phyloP scores from a whole-genome alignment of 805 yeast species.

The Blastobotrys terrestris region DNA sequence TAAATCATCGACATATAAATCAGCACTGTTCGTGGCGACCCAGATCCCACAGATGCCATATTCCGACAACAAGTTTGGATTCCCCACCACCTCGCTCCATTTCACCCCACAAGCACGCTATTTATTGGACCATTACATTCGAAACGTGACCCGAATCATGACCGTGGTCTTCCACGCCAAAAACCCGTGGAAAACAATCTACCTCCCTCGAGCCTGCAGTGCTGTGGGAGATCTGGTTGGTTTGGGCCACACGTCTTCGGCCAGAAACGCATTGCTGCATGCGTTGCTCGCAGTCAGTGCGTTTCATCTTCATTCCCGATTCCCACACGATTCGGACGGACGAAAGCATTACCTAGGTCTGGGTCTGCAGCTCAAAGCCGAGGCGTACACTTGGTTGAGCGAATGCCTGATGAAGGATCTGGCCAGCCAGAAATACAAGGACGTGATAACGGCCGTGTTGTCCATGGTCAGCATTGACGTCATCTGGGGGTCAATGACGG shows the following conservation, averaged over 20 bases:
- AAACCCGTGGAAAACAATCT: constrained; percentile 86
- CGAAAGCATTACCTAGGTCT: constrained; percentile 65
- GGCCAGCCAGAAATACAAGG: constrained; percentile 66
- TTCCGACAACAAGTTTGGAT: constrained; percentile 5
- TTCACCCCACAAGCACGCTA: constrained; percentile 53
- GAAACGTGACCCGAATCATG: constrained; percentile 74
- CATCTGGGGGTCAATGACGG: constrained; percentile 88
- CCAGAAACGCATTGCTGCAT: constrained; percentile 70
- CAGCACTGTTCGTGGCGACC: not conserved
- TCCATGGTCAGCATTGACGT: constrained; percentile 85
- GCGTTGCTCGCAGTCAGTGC: constrained; percentile 79
- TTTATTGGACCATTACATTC: constrained; percentile 62
- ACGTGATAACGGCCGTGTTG: constrained; percentile 72
- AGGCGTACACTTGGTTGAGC: constrained; percentile 64
- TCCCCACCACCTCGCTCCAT: constrained; percentile 16
- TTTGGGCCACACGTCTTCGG: constrained; percentile 64
- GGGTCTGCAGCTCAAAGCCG: constrained; percentile 68
- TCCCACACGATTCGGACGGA: constrained; percentile 56
- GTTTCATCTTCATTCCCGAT: constrained; percentile 69
- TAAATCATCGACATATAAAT: not conserved
- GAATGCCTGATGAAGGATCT: constrained; percentile 47
- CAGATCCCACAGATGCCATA: not conserved
- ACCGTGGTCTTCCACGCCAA: constrained; percentile 63
- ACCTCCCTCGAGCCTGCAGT: constrained; percentile 73
- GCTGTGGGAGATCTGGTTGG: constrained; percentile 79